Conservation (phyloP, 495 filamentous ascomycete genomes). For the Penicillium roqueforti region DNA sequence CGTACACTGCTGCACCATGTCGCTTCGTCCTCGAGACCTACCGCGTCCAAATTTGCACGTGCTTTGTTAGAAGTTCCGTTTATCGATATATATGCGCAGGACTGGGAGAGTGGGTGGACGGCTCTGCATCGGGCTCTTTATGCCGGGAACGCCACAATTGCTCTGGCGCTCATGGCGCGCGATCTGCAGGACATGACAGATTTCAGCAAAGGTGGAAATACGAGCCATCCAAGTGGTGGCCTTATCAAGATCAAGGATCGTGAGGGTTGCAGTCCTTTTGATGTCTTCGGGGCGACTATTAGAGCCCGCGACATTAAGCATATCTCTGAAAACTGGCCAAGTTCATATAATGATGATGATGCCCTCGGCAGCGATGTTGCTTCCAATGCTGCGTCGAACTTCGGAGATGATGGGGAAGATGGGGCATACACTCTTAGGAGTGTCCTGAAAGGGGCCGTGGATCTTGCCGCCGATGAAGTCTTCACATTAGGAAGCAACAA, state of each 20-base stretch:
- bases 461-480: conserved; percentile 72
- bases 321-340: conserved; percentile 21
- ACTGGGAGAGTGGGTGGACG: conserved; percentile 94
- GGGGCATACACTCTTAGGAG: conserved; percentile 22
- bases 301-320: conserved; percentile 51
- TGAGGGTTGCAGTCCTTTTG: conserved; percentile 91
- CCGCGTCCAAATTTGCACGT: conserved; percentile 65
- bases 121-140: conserved; percentile 90
- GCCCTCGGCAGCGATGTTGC: conserved; percentile 31
- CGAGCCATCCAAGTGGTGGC: conserved; percentile 50
- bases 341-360: conserved; percentile 10
- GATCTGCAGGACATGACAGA: conserved; percentile 63
- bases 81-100: conserved; percentile 81
- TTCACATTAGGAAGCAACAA: conserved; percentile 95
- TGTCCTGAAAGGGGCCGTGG: conserved; percentile 27
- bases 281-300: conserved; percentile 82
- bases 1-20: conserved; percentile 83
- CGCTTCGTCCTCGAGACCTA: conserved; percentile 65
- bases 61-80: conserved; percentile 75
- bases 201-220: conserved; percentile 42
- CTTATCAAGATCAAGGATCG: conserved; percentile 93
- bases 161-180: conserved; percentile 70
- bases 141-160: conserved; percentile 84
- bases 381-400: conserved; percentile 35
- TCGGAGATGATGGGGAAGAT: conserved; percentile 35